Conservation (phyloP, 192 early-diverging fungal genomes). For the Backusella liffmaniae region DNA sequence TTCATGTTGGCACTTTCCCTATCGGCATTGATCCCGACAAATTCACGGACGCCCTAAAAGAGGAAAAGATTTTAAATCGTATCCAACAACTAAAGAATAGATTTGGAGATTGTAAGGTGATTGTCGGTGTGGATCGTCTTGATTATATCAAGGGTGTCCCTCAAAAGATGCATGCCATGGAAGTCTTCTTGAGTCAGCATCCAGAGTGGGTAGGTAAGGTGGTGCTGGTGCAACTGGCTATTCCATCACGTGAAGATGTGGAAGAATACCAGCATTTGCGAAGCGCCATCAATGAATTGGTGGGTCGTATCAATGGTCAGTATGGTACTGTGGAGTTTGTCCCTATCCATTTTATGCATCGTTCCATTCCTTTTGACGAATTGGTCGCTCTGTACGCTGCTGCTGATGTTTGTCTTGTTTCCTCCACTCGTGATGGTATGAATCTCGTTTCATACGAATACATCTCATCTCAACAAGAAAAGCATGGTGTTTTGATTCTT, state of each 20-base stretch:
- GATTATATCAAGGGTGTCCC: constrained; percentile 99
- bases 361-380: constrained; percentile 93
- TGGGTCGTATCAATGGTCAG: constrained; percentile 96
- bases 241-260: constrained; percentile 97
- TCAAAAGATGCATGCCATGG: constrained; percentile 96
- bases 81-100: constrained; percentile 79
- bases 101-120: constrained; percentile 85
- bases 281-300: constrained; percentile 92
- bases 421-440: constrained; percentile 99
- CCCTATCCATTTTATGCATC: constrained; percentile 98
- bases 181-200: constrained; percentile 84
- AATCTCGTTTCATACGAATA: constrained; percentile 99
- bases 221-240: constrained; percentile 96
- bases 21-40: constrained; percentile 98
- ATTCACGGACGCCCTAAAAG: constrained; percentile 83
- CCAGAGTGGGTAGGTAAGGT: constrained; percentile 93
- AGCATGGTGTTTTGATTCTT: constrained; percentile 95
- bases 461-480: constrained; percentile 86
- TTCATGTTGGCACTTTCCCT: constrained; percentile 97
- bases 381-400: constrained; percentile 94
- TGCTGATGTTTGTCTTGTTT: constrained; percentile 94
- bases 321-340: constrained; percentile 95
- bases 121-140: constrained; percentile 96
- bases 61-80: constrained; percentile 62
- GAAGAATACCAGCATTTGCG: constrained; percentile 98